Evolutionary conservation across 345 rosid species (phyloP).

Genomic region (Euphorbia pulcherrima): DNA sequence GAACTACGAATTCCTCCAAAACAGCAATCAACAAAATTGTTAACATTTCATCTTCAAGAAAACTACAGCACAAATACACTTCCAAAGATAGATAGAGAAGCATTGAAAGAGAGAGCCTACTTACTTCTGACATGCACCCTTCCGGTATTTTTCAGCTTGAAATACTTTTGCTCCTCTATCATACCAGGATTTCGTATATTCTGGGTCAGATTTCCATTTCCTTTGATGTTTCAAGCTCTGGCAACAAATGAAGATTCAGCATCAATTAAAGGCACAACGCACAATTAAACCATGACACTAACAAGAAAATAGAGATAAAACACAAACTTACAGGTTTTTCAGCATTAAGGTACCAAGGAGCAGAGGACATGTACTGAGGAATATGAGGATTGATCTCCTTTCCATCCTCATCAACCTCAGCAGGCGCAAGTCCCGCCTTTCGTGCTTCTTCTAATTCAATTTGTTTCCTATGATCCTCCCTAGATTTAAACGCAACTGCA

Average conservation of each 20-base stretch:
- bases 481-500: constrained; percentile 61
- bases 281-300: background rate
- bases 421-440: constrained; percentile 71
- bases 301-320: background rate
- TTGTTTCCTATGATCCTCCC: constrained; percentile 63
- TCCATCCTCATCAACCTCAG: constrained; percentile 67
- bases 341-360: constrained; percentile 57
- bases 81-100: background rate
- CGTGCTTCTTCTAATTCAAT: constrained; percentile 68
- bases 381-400: constrained; percentile 62
- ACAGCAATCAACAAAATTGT: background rate
- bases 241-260: background rate
- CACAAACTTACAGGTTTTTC: constrained; percentile 56
- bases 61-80: background rate
- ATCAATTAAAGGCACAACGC: background rate
- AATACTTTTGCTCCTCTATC: constrained; percentile 62
- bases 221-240: constrained; percentile 82
- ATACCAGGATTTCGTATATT: constrained; percentile 72
- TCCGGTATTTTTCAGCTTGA: constrained; percentile 66
- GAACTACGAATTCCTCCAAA: background rate
- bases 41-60: background rate
- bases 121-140: constrained; percentile 75
- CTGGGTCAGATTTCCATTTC: constrained; percentile 78
- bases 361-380: constrained; percentile 68
- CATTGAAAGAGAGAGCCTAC: background rate